Conservation (phyloP, 140 eudicot genomes). For the Senecio squalidus region DNA sequence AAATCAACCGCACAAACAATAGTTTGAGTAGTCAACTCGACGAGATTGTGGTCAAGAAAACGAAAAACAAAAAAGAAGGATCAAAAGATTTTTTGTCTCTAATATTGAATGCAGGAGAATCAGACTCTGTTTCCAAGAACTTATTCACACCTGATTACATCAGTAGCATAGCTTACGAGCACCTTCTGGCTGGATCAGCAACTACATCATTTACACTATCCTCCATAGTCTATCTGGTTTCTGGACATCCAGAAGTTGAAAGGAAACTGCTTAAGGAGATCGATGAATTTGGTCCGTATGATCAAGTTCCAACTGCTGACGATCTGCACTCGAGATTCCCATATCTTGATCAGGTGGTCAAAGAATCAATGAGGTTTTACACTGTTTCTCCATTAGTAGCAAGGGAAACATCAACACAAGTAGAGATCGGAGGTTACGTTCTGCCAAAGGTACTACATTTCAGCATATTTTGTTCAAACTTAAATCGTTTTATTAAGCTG, state of each 20-base stretch:
- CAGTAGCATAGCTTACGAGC: constrained; percentile 83
- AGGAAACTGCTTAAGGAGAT: constrained; percentile 71
- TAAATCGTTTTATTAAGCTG: no score
- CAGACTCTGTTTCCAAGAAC: constrained; percentile 39
- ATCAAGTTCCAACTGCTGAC: constrained; percentile 60
- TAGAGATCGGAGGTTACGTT: constrained; percentile 75
- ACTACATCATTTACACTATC: constrained; percentile 86
- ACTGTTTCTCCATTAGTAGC: constrained; percentile 88
- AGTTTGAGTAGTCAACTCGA: constrained; percentile 52
- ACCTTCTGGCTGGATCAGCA: constrained; percentile 88
- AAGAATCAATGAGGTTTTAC: constrained; percentile 87
- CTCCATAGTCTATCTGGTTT: constrained; percentile 52
- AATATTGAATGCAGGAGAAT: constrained; percentile 61
- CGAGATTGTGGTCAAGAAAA: constrained; percentile 52
- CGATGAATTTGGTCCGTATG: constrained; percentile 65
- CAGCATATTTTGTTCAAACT: no score
- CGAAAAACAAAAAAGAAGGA: constrained; percentile 31
- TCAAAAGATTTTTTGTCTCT: constrained; percentile 78
- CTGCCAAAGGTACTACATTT: constrained; percentile 68
- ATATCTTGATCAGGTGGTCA: constrained; percentile 84
- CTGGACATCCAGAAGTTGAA: constrained; percentile 81
- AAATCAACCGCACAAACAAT: constrained; percentile 55
- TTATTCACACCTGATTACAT: constrained; percentile 69
- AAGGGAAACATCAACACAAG: constrained; percentile 77
- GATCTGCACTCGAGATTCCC: constrained; percentile 83